A percentile compares a stretch with the other conserved stretches of the same genome.
These are phyloP conservation scores for Candida sp. DNA, from an alignment of 1,139 yeast genomes.

Conservation along the genomic window DNA sequence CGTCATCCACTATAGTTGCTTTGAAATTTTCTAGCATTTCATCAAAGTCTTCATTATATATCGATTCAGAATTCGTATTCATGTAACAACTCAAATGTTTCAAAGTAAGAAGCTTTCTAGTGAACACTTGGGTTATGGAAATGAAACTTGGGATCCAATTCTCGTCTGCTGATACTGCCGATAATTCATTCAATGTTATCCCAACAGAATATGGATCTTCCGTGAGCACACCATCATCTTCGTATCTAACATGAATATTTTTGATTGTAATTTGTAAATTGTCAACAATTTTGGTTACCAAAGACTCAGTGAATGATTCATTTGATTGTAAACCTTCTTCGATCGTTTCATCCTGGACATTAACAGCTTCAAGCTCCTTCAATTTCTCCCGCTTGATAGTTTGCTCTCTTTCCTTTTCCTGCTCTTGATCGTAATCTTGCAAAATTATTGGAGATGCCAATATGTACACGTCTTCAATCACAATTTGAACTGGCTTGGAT, in stretches of 20 bases:
- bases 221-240: constrained; percentile 68
- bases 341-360: constrained; percentile 33
- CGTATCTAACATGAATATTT: constrained; percentile 89
- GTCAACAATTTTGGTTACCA: constrained; percentile 87
- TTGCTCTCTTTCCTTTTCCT: constrained; percentile 62
- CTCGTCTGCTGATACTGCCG: constrained; percentile 88
- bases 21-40: constrained; percentile 42
- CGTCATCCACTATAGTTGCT: constrained; percentile 16
- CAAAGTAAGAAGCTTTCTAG: constrained; percentile 77
- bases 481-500: constrained; percentile 86
- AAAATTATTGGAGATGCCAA: constrained; percentile 70
- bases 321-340: constrained; percentile 49
- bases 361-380: constrained; percentile 62
- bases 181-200: constrained; percentile 74
- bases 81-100: constrained; percentile 78
- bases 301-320: constrained; percentile 82
- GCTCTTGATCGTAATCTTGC: constrained; percentile 57
- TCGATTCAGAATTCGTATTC: constrained; percentile 66
- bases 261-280: constrained; percentile 91
- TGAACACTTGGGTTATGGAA: constrained; percentile 60
- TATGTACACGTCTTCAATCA: constrained; percentile 85
- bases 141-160: constrained; percentile 87
- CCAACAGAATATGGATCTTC: constrained; percentile 82
- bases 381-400: constrained; percentile 65
- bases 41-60: constrained; percentile 43